Conservation (phyloP, 176 grass and related monocot species). For the Oryza australiensis region DNA sequence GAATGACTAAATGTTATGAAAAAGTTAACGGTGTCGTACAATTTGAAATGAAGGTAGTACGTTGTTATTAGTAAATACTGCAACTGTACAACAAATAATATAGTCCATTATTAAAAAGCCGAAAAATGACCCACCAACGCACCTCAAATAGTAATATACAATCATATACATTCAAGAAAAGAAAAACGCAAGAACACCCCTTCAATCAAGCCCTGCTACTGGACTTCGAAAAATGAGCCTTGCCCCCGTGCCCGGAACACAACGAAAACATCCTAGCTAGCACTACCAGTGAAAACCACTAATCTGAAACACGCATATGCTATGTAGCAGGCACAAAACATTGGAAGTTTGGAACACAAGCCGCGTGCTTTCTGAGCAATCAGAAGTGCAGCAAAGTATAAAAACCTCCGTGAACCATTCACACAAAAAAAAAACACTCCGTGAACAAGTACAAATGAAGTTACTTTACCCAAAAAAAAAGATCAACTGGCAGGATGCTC, state of each 20-base stretch:
- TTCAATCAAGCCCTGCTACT: not conserved
- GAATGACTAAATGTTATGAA: no score
- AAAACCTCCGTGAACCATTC: not conserved
- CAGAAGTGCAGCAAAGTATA: not conserved
- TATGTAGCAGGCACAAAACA: conserved; percentile 22
- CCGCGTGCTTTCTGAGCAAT: not conserved
- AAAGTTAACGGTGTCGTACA: no score
- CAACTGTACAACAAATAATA: not conserved
- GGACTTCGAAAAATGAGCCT: not conserved
- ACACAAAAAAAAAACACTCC: not conserved
- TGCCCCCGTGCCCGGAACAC: not conserved
- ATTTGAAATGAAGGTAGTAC: no score
- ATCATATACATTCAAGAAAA: conserved; percentile 22
- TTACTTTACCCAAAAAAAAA: conserved; percentile 11
- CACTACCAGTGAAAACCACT: not conserved
- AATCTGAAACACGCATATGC: conserved; percentile 3
- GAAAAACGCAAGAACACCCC: not conserved
- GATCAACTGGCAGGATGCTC: conserved; percentile 29
- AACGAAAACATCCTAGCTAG: conserved; percentile 22
- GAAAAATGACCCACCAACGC: not conserved
- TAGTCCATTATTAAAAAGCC: not conserved
- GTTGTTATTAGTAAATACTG: not conserved
- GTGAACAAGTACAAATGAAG: not conserved
- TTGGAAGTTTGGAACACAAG: not conserved
- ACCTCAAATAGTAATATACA: not conserved